These are phyloP conservation scores for Datisca glomerata DNA, from an alignment of 306 rosid species.

Conservation along the genomic window DNA sequence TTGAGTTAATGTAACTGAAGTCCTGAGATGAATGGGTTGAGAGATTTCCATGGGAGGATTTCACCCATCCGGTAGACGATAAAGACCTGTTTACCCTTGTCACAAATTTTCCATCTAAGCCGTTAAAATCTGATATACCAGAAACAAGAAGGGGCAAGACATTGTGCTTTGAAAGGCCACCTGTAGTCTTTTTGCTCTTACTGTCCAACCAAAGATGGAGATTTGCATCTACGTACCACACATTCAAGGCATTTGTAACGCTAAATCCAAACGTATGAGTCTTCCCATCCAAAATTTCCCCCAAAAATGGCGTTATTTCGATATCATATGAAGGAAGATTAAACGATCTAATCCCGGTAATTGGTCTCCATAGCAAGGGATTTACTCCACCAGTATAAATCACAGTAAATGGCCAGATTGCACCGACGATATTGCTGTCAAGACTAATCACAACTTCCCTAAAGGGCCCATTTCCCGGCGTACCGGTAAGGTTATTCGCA, in stretches of 20 bases:
- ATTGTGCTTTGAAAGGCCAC: slow-evolving; percentile 27
- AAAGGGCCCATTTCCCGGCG: slow-evolving; percentile 74
- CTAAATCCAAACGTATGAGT: slow-evolving; percentile 46
- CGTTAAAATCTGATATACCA: slow-evolving; percentile 32
- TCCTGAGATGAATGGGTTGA: slow-evolving; percentile 46
- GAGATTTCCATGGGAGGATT: slow-evolving; percentile 61
- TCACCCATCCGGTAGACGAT: slow-evolving; percentile 57
- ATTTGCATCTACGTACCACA: slow-evolving; percentile 81
- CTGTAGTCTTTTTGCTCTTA: slow-evolving; percentile 39
- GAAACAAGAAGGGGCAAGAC: slow-evolving; percentile 34
- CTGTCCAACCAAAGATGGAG: slow-evolving; percentile 84
- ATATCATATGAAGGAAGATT: slow-evolving; percentile 84
- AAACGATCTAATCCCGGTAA: slow-evolving; percentile 72
- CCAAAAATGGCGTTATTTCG: slow-evolving; percentile 74
- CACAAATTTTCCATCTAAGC: slow-evolving; percentile 54
- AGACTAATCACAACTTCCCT: slow-evolving; percentile 76
- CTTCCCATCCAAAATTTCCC: slow-evolving; percentile 54
- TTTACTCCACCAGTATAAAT: slow-evolving; percentile 77
- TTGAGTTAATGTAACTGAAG: slow-evolving; percentile 33
- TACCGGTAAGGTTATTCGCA: slow-evolving; percentile 41
- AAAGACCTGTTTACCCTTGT: slow-evolving; percentile 43
- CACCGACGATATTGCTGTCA: slow-evolving; percentile 50
- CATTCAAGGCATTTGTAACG: slow-evolving; percentile 80
- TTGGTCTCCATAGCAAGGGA: slow-evolving; percentile 92
- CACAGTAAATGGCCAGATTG: slow-evolving; percentile 86